These are phyloP conservation scores for Heterobasidion parviporum DNA, from an alignment of 1,284 basidiomycete genomes.

Conservation along the genomic window DNA sequence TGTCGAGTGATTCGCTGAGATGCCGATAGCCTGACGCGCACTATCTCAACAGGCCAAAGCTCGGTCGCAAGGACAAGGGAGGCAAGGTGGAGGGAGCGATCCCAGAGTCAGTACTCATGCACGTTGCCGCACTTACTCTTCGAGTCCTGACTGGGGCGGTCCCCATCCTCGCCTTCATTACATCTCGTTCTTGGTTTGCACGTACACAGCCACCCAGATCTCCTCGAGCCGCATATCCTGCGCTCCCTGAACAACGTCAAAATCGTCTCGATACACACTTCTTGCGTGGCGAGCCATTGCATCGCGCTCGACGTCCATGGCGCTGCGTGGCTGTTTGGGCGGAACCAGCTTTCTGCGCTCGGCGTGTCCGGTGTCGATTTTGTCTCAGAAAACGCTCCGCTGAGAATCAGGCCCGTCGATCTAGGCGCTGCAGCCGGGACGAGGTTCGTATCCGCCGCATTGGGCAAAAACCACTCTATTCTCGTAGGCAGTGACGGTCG, in stretches of 20 bases:
- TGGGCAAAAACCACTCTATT: conserved; percentile 76
- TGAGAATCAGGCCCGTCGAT: conserved; percentile 49
- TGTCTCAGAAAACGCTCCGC: conserved; percentile 68
- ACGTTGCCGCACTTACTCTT: background rate
- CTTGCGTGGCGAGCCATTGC: conserved; percentile 67
- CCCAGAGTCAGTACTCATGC: conserved; percentile 17
- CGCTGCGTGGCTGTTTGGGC: conserved; percentile 80
- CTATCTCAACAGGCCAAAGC: conserved; percentile 42
- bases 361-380: conserved; percentile 46
- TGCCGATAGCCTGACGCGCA: background rate
- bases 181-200: background rate
- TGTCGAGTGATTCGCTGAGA: background rate
- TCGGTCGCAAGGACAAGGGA: conserved; percentile 56
- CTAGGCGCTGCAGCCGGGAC: conserved; percentile 55
- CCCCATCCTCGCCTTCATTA: conserved; percentile 1
- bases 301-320: conserved; percentile 72
- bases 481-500: conserved; percentile 77
- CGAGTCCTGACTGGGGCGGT: background rate
- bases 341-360: conserved; percentile 58
- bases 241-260: conserved; percentile 82
- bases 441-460: conserved; percentile 75
- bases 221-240: conserved; percentile 81
- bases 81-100: conserved; percentile 36
- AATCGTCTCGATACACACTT: conserved; percentile 62
- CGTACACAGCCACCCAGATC: conserved; percentile 49